These are phyloP conservation scores for Pseudogymnoascus sp. DNA, from an alignment of 2,329 filamentous ascomycete species.

Conservation along the genomic window DNA sequence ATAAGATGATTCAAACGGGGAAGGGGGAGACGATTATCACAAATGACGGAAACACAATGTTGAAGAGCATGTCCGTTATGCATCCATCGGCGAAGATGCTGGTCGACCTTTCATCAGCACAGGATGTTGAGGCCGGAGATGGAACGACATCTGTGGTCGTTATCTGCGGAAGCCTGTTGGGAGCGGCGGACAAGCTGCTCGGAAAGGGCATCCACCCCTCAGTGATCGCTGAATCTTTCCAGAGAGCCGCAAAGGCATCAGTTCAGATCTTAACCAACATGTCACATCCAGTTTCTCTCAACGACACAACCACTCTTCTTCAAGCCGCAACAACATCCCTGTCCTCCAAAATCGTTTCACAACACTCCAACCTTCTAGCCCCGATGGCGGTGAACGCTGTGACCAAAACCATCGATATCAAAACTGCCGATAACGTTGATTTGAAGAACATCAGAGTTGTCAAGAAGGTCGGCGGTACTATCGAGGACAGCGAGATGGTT, in stretches of 20 bases:
- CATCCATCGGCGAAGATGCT: conserved; percentile 99
- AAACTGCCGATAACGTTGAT: conserved; percentile 93
- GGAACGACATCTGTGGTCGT: conserved; percentile 98
- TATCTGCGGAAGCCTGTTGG: conserved; percentile 89
- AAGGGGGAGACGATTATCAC: conserved; percentile 98
- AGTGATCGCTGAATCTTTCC: conserved; percentile 95
- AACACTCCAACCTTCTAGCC: conserved; percentile 90
- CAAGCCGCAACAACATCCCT: conserved; percentile 96
- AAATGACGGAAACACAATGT: conserved; percentile 98
- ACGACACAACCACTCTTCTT: conserved; percentile 80
- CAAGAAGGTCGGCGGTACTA: conserved; percentile 96
- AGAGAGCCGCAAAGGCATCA: conserved; percentile 81
- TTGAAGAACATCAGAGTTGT: conserved; percentile 93
- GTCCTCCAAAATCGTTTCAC: conserved; percentile 96
- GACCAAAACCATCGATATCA: conserved; percentile 89
- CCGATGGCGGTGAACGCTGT: conserved; percentile 98
- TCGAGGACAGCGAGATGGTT: conserved; percentile 95
- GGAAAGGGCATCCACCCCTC: conserved; percentile 94
- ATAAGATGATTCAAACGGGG: conserved; percentile 69
- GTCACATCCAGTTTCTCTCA: conserved; percentile 86
- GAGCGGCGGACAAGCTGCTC: conserved; percentile 84
- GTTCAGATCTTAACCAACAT: conserved; percentile 89
- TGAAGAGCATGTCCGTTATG: conserved; percentile 98
- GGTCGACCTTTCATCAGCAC: conserved; percentile 90
- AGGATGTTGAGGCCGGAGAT: conserved; percentile 97